phyloP scores from a whole-genome alignment of 1,139 yeast genomes.

The Sugiyamaella japonica region DNA sequence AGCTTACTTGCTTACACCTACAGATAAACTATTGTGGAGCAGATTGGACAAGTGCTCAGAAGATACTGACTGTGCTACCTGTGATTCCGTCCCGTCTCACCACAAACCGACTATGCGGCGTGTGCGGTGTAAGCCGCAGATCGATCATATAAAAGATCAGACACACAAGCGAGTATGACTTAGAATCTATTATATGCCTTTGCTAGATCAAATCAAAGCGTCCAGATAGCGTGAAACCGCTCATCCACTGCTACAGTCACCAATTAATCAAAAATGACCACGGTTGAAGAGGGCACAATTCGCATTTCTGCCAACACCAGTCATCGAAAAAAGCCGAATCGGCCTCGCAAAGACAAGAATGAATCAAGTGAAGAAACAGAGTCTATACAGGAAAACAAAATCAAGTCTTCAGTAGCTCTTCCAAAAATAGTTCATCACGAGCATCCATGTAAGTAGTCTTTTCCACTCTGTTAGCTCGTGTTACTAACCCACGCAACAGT shows the following conservation, averaged over 20 bases:
- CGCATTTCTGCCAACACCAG: neutral
- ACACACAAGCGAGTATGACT: neutral
- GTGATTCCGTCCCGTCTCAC: too few relatives aligned
- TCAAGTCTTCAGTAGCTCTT: neutral
- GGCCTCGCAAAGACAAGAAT: slow-evolving; percentile 11
- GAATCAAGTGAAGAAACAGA: neutral
- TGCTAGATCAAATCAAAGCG: too few relatives aligned
- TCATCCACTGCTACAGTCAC: too few relatives aligned
- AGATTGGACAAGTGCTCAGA: too few relatives aligned
- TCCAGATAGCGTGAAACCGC: too few relatives aligned
- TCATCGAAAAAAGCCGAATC: slow-evolving; percentile 11
- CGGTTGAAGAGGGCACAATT: slow-evolving; percentile 23
- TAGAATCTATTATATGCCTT: too few relatives aligned
- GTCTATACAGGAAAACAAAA: neutral
- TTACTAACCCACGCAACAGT: slow-evolving; percentile 10
- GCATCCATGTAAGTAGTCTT: slow-evolving; percentile 17
- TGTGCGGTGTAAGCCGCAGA: neutral
- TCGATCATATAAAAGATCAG: neutral
- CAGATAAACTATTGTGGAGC: too few relatives aligned
- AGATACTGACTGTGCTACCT: too few relatives aligned
- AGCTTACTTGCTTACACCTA: too few relatives aligned
- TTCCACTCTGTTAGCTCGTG: too few relatives aligned
- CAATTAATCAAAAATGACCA: slow-evolving; percentile 12
- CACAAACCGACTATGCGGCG: neutral
- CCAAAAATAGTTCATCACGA: slow-evolving; percentile 10